phyloP scores from a whole-genome alignment of 305 asterid genomes.

The Ruellia speciosa region DNA sequence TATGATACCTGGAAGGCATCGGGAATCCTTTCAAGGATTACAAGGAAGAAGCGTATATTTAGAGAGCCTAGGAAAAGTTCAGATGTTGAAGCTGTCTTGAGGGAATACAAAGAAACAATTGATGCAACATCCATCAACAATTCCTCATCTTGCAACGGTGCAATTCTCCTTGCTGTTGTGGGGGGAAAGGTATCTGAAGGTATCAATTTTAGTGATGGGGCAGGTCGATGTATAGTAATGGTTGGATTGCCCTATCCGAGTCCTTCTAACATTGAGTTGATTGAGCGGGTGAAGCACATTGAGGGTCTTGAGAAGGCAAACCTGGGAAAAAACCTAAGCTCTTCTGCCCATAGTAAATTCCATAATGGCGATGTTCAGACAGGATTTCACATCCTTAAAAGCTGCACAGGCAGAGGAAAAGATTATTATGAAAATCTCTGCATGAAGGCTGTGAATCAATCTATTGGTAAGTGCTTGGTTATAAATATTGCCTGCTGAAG shows the following conservation, averaged over 20 bases:
- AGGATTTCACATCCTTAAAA: slow-evolving; percentile 59
- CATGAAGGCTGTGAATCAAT: slow-evolving; percentile 96
- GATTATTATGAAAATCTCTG: slow-evolving; percentile 95
- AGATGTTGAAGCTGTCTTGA: slow-evolving; percentile 63
- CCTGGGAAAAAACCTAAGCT: slow-evolving; percentile 22
- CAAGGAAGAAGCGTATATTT: slow-evolving; percentile 59
- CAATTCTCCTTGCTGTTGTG: slow-evolving; percentile 81
- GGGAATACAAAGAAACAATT: slow-evolving; percentile 66
- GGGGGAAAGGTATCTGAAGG: slow-evolving; percentile 99
- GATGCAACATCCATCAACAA: slow-evolving; percentile 31
- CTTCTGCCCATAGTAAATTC: slow-evolving; percentile 28
- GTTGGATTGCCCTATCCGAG: slow-evolving; percentile 93
- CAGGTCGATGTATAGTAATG: slow-evolving; percentile 93
- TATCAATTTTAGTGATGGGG: slow-evolving; percentile 85
- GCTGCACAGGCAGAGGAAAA: slow-evolving; percentile 77
- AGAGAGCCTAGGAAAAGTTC: slow-evolving; percentile 89
- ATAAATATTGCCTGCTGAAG: slow-evolving; percentile 5
- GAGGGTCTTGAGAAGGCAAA: slow-evolving; percentile 46
- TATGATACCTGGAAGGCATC: slow-evolving; percentile 71
- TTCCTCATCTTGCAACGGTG: slow-evolving; percentile 54
- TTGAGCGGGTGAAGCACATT: slow-evolving; percentile 87
- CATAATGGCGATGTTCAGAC: slow-evolving; percentile 40
- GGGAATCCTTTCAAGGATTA: slow-evolving; percentile 71
- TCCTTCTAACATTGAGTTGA: slow-evolving; percentile 83
- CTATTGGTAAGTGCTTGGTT: slow-evolving; percentile 54